Evolutionary conservation across 441 rosid genomes (phyloP).

Genomic region (Gossypium davidsonii): DNA sequence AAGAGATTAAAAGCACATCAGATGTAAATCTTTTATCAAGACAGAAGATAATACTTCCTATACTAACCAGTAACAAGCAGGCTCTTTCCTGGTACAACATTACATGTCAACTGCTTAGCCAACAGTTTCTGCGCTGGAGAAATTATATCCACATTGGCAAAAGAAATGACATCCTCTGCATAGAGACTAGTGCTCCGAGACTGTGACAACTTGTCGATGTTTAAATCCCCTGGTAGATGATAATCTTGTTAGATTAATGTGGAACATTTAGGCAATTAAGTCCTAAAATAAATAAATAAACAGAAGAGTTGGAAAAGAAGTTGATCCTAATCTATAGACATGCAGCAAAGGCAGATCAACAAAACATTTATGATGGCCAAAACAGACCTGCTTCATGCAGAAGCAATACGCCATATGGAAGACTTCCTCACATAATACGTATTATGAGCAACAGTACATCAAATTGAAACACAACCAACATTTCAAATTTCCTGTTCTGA

Average conservation of each 20-base stretch:
- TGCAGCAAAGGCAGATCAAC: too few relatives aligned
- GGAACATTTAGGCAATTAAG: background rate
- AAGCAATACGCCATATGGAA: background rate
- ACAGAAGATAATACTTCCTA: slow-evolving; percentile 16
- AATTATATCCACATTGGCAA: slow-evolving; percentile 77
- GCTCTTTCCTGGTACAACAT: slow-evolving; percentile 71
- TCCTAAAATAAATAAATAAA: background rate
- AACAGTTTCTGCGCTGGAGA: slow-evolving; percentile 87
- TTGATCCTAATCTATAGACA: background rate
- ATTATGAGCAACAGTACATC: background rate
- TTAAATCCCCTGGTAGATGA: slow-evolving; percentile 35
- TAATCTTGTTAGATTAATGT: slow-evolving; percentile 1
- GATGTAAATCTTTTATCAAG: slow-evolving; percentile 20
- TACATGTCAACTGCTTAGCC: slow-evolving; percentile 82
- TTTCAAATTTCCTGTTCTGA: background rate
- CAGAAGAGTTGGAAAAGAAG: background rate
- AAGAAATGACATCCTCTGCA: slow-evolving; percentile 59
- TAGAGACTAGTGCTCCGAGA: slow-evolving; percentile 30
- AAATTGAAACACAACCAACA: background rate
- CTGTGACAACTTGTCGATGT: slow-evolving; percentile 22
- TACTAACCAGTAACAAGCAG: slow-evolving; percentile 92
- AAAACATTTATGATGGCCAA: too few relatives aligned
- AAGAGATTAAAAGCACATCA: slow-evolving; percentile 25
- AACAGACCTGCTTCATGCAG: background rate
- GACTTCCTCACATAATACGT: background rate